These are phyloP conservation scores for Earliella scabrosa DNA, from an alignment of 1,284 basidiomycete genomes.

Conservation along the genomic window DNA sequence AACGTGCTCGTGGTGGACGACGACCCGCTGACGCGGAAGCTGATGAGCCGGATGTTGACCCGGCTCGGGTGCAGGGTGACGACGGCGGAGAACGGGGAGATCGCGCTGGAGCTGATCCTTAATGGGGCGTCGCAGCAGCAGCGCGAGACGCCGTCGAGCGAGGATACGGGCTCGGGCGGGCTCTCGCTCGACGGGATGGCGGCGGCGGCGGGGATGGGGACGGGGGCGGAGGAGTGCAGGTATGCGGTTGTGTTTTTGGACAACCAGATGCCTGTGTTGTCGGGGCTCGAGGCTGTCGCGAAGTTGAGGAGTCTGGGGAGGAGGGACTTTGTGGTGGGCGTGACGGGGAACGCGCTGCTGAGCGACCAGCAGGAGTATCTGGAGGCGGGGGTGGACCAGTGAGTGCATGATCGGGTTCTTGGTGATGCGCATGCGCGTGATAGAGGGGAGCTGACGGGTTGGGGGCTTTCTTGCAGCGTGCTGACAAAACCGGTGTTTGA, in stretches of 20 bases:
- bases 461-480: conserved; percentile 40
- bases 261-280: conserved; percentile 87
- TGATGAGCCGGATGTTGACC: conserved; percentile 83
- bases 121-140: conserved; percentile 34
- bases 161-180: conserved; percentile 33
- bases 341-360: conserved; percentile 73
- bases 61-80: conserved; percentile 79
- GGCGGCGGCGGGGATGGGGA: not conserved
- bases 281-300: conserved; percentile 73
- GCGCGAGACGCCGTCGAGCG: conserved; percentile 36
- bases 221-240: conserved; percentile 35
- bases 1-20: conserved; percentile 80
- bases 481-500: conserved; percentile 44
- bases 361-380: conserved; percentile 78
- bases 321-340: conserved; percentile 78
- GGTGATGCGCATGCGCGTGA: not conserved
- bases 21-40: conserved; percentile 76
- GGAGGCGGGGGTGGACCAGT: conserved; percentile 79
- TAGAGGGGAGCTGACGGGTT: not conserved
- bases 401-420: conserved; percentile 35
- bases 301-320: conserved; percentile 71
- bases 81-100: conserved; percentile 87
- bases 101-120: conserved; percentile 78
- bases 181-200: conserved; percentile 24
- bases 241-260: conserved; percentile 84